Evolutionary conservation across 768 basidiomycete genomes (phyloP), one percentile per base, ranked within the genome.

Genomic region (Leccinum subgranulosum): DNA sequence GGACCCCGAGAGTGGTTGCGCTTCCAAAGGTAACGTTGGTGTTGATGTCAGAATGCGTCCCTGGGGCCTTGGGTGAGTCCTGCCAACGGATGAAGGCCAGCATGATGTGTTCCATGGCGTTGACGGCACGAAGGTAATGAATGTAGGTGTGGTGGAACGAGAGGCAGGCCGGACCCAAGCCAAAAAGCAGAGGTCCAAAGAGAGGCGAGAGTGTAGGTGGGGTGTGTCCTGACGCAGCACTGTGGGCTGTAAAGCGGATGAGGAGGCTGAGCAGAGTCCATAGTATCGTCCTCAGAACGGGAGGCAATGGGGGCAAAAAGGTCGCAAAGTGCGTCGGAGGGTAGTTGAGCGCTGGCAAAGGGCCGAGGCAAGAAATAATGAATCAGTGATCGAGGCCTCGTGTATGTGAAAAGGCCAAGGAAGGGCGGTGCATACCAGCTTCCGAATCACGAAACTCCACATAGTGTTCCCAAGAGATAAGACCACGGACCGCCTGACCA

Each of bases 91-190:
- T 87, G 71, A 88, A 96, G 0, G 92, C 82, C 12, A 98, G 82
- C n/a, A 98, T 76, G 50, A 99, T 77, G 63, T 99, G 96, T 69
- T 99, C 96, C 64, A 90, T 90, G 1, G 95, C 96, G 34, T 87
- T 84, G 4, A 88, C 87, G 15, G 91, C 81, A 47, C 90, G 86
- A 31, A 96, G 83, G 69, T 93, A 98, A 61, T 80, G 77, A 21
- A 77, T 66, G 68, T 90, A 91, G 8, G 83, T 81, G 54, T 76
- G 76, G 55, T 81, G 76, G 74, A 87, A 83, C 19, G 79, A 70
- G 51, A 78, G 74, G 55, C 77, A 77, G 2, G 79, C 74, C 9
- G 77, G 71, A 10, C 82, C 83, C 57, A 95, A 82, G 53, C 94
- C 94, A 62, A 98, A 98, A 49, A 98, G 74, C 25, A 96, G 77